Base-by-base conservation (phyloP, 441 rosid species). In the Populus hybrid region DNA sequence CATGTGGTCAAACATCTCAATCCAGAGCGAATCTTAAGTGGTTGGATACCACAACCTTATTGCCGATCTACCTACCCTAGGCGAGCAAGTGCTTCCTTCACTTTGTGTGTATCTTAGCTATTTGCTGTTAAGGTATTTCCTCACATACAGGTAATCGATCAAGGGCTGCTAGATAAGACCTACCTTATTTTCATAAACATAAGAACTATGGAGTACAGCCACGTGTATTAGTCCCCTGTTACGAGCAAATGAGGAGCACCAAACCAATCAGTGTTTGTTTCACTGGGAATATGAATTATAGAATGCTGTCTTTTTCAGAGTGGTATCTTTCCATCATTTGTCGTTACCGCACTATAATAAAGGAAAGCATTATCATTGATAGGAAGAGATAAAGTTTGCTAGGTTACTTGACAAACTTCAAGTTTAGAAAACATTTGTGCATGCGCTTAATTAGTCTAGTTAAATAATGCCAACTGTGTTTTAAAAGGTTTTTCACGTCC, bases 11-110 rank as follows among this genome's bases (percentile, higher is more conserved):
- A n/a, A 21, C 71, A 46, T 23, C 16, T 57, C 65, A 20, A 20
- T 21, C 40, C 34, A 35, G 28, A 10, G 21, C 5, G 78, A 80
- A 77, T 80, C 79, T 34, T 20, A 30, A 65, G 75, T 59, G 11
- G 81, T 74, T 63, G 76, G 79, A 11, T 71, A 1, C 72, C 35
- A 36, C 21, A 70, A 70, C 32, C 50, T 42, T 28, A 59, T 68
- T 65, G 68, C 28, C 59, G 35, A 61, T 38, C 11, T 18, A 64
- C 67, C 68, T 53, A 53, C 30, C 76, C 61, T 1, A 9, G 20
- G 11, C 57, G 1, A 50, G 32, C 10, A 53, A 24, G 1, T 24
- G 69, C 21, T 53, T 53, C 10, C 67, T 72, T 46, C 30, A 23
- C 32, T 40, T 10, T 23, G 5, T 10, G 21, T 0, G n/a, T n/a